A percentile compares a stretch with the other conserved stretches of the same genome.
Evolutionary conservation across 805 yeast genomes (phyloP).

Genomic region (Hemisphaericaspora nanyangensis): DNA sequence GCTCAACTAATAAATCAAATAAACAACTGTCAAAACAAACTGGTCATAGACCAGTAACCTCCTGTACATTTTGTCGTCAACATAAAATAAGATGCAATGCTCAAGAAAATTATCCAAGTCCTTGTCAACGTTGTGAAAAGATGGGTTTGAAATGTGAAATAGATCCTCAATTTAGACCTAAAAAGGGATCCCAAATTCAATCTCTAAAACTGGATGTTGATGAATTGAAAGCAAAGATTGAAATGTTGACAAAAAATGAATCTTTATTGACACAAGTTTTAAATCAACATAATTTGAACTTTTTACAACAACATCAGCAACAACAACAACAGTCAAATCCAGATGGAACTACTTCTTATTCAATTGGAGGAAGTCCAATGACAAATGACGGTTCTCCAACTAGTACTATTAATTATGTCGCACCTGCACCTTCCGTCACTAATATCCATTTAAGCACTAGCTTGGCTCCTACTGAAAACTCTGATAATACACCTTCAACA

Average conservation of each 20-base stretch:
- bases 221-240: constrained; percentile 70
- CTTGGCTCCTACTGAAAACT: constrained; percentile 10
- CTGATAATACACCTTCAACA: constrained; percentile 29
- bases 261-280: constrained; percentile 62
- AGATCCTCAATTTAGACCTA: constrained; percentile 88
- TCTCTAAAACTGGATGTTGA: constrained; percentile 80
- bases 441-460: constrained; percentile 4
- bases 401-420: neutral
- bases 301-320: constrained; percentile 19
- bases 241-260: constrained; percentile 60
- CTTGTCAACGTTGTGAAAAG: constrained; percentile 79
- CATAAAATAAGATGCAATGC: constrained; percentile 95
- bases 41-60: constrained; percentile 80
- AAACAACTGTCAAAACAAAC: constrained; percentile 25
- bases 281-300: constrained; percentile 38
- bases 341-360: neutral
- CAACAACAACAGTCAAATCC: constrained; percentile 2
- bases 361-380: neutral
- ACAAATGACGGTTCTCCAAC: neutral
- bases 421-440: constrained; percentile 1
- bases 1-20: neutral
- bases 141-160: constrained; percentile 81
- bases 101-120: constrained; percentile 70
- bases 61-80: constrained; percentile 92
- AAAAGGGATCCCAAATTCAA: constrained; percentile 88